phyloP scores from a whole-genome alignment of 2,329 filamentous ascomycete species.

The Aspergillus neoniger region DNA sequence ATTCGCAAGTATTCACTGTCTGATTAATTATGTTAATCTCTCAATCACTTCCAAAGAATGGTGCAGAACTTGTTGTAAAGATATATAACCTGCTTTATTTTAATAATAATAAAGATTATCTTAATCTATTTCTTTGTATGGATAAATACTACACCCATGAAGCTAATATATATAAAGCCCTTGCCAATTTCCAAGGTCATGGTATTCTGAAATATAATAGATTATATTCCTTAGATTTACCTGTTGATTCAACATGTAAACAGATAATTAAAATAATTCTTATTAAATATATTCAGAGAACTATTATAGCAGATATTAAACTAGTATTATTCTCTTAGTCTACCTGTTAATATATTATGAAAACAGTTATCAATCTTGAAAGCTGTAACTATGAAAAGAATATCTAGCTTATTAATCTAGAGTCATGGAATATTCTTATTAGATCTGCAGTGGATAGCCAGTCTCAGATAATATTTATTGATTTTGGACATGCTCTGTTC shows the following conservation, averaged over 20 bases:
- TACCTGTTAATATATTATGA: conserved; percentile 22
- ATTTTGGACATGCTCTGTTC: conserved; percentile 22
- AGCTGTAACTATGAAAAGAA: conserved; percentile 17
- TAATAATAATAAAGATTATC: conserved; percentile 21
- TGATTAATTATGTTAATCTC: conserved; percentile 12
- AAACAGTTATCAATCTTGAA: conserved; percentile 24
- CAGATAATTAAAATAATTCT: conserved; percentile 26
- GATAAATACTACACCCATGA: conserved; percentile 30
- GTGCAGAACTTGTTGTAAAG: conserved; percentile 24
- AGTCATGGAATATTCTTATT: conserved; percentile 23
- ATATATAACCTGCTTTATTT: conserved; percentile 29
- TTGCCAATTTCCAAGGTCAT: conserved; percentile 23
- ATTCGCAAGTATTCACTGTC: conserved; percentile 24
- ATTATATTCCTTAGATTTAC: conserved; percentile 25
- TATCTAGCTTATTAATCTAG: conserved; percentile 18
- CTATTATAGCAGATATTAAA: conserved; percentile 18
- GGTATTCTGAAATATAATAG: conserved; percentile 26
- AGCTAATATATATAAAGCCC: conserved; percentile 17
- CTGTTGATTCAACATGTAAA: background rate
- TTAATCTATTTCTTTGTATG: conserved; percentile 27
- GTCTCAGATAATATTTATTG: conserved; percentile 18
- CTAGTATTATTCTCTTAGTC: conserved; percentile 16
- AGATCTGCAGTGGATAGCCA: conserved; percentile 1
- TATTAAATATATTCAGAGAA: conserved; percentile 23
- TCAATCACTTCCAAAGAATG: conserved; percentile 7